Evolutionary conservation across 2,329 filamentous ascomycete genomes (phyloP).

Genomic region (Beauveria sp.): DNA sequence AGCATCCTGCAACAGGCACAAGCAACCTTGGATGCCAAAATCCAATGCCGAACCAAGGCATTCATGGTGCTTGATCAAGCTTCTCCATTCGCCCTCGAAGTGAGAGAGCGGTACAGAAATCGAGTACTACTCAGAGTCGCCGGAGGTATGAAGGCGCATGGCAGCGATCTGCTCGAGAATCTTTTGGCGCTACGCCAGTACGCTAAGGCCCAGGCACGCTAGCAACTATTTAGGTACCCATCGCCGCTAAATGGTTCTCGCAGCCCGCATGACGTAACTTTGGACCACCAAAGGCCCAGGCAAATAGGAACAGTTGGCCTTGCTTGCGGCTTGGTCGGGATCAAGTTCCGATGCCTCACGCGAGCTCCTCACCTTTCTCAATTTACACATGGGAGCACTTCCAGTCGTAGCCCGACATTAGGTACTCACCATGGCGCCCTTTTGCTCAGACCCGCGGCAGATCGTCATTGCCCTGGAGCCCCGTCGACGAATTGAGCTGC

Average conservation of each 20-base stretch:
- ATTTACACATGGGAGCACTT: background rate
- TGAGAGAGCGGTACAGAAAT: no score
- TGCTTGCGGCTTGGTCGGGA: background rate
- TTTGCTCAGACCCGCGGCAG: constrained; percentile 46
- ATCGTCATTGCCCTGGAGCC: constrained; percentile 47
- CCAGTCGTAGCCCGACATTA: background rate
- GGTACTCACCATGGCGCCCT: constrained; percentile 39
- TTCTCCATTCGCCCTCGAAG: no score
- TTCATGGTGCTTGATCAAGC: no score
- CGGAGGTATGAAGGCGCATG: background rate
- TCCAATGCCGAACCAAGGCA: no score
- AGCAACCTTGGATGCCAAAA: no score
- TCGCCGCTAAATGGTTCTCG: background rate
- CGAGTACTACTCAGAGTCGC: no score
- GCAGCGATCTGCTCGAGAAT: background rate
- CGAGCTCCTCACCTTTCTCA: background rate
- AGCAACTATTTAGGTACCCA: no score
- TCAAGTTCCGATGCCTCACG: background rate
- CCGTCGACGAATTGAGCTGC: constrained; percentile 42
- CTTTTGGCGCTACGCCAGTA: background rate
- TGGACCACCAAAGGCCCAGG: background rate
- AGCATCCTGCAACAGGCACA: no score
- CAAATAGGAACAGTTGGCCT: background rate
- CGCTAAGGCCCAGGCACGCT: no score
- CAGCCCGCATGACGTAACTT: background rate